Conservation (phyloP, 768 basidiomycete species). For the Kwoniella heveanensis region DNA sequence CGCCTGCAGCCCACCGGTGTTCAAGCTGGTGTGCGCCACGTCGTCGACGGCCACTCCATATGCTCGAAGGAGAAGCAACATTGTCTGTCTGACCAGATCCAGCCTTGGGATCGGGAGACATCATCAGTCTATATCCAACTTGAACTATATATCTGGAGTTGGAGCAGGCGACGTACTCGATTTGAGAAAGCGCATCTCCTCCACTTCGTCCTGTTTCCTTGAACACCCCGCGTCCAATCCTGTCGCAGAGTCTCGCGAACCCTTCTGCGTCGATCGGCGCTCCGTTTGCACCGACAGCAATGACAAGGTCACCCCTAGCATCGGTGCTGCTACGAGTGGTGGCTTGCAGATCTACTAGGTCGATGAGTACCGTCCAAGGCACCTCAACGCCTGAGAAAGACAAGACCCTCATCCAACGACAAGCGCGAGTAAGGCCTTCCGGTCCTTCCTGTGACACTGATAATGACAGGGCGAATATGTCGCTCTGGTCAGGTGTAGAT, state of each 20-base stretch:
- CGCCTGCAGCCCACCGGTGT: slow-evolving; percentile 2
- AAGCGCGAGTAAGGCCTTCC: slow-evolving; percentile 30
- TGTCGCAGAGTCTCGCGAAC: slow-evolving; percentile 29
- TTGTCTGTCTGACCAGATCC: slow-evolving; percentile 20
- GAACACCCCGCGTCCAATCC: slow-evolving; percentile 16
- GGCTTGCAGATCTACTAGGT: slow-evolving; percentile 25
- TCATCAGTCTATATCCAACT: too few relatives aligned
- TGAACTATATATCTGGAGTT: not conserved
- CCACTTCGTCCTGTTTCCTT: slow-evolving; percentile 7
- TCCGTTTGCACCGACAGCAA: slow-evolving; percentile 36
- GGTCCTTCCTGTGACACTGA: slow-evolving; percentile 16
- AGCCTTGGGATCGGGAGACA: too few relatives aligned
- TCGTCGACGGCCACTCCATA: slow-evolving; percentile 34
- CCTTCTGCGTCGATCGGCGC: slow-evolving; percentile 16
- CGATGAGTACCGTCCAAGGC: slow-evolving; percentile 29
- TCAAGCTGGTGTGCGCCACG: slow-evolving; percentile 13
- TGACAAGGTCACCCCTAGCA: slow-evolving; percentile 34
- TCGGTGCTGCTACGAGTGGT: slow-evolving; percentile 12
- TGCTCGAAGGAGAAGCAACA: slow-evolving; percentile 27
- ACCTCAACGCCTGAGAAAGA: slow-evolving; percentile 42
- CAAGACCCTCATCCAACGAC: slow-evolving; percentile 43
- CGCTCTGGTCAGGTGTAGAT: slow-evolving; percentile 3
- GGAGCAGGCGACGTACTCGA: slow-evolving; percentile 5
- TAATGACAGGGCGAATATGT: slow-evolving; percentile 22
- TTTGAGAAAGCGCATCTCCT: not conserved